These are phyloP conservation scores for Myriosclerotinia scirpicola DNA, from an alignment of 2,329 filamentous ascomycete genomes.

Conservation along the genomic window DNA sequence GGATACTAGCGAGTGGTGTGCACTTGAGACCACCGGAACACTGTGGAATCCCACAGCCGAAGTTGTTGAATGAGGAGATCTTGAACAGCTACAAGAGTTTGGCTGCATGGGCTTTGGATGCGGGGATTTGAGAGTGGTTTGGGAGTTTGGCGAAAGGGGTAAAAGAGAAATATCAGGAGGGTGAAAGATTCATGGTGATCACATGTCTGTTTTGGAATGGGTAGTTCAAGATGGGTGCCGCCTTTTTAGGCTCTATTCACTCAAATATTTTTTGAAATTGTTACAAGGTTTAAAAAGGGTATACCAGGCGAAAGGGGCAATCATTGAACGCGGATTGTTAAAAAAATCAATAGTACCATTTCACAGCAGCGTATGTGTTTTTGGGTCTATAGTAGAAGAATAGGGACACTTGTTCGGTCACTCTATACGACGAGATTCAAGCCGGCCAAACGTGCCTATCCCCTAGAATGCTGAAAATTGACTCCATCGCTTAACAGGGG, in stretches of 20 bases:
- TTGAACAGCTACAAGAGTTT: constrained; percentile 1
- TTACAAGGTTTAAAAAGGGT: not conserved
- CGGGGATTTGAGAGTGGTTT: not conserved
- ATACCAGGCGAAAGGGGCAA: not conserved
- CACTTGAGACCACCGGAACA: constrained; percentile 7
- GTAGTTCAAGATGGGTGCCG: not conserved
- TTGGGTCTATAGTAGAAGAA: not conserved
- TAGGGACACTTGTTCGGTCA: not conserved
- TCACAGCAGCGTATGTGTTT: not conserved
- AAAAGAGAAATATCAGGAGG: not conserved
- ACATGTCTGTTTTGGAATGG: not conserved
- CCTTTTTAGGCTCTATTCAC: not conserved
- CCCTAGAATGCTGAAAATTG: not conserved
- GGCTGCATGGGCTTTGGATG: constrained; percentile 2
- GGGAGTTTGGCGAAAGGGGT: not conserved
- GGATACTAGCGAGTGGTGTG: constrained; percentile 12
- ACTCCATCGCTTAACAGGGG: not conserved
- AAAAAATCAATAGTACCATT: not conserved
- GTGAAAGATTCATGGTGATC: not conserved
- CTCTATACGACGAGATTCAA: not conserved
- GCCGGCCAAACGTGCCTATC: too few species aligned
- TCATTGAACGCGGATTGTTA: not conserved
- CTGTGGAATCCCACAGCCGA: not conserved
- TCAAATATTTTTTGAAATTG: not conserved
- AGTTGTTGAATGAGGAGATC: not conserved